Evolutionary conservation across 768 basidiomycete genomes (phyloP).

Genomic region (Kwoniella heveanensis): DNA sequence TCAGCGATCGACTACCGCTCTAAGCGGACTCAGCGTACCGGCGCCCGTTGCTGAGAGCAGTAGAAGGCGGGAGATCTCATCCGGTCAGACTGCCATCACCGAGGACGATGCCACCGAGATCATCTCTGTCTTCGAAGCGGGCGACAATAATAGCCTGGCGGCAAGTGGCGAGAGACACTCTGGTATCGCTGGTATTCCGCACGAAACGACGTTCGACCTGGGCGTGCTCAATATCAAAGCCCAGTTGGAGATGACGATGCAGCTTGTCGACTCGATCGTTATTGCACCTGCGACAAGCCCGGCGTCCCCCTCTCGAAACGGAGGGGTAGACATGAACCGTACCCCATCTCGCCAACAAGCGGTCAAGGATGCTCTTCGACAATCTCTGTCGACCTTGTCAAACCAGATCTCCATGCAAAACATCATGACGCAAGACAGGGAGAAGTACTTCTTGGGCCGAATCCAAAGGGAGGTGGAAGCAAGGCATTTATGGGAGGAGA

Average conservation of each 20-base stretch:
- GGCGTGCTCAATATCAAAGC: constrained; percentile 58
- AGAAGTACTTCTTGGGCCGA: constrained; percentile 63
- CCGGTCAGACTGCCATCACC: constrained; percentile 16
- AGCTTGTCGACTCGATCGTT: constrained; percentile 64
- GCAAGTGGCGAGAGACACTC: constrained; percentile 20
- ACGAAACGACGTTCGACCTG: constrained; percentile 48
- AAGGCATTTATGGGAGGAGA: constrained; percentile 87
- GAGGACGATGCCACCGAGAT: constrained; percentile 33
- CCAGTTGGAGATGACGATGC: constrained; percentile 75
- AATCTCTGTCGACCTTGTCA: constrained; percentile 64
- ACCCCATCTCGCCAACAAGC: constrained; percentile 59
- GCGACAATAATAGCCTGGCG: constrained; percentile 36
- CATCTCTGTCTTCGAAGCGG: constrained; percentile 38
- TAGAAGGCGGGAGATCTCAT: constrained; percentile 18
- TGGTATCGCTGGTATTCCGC: constrained; percentile 32
- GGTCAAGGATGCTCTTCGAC: constrained; percentile 61
- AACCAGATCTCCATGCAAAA: constrained; percentile 69
- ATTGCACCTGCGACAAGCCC: constrained; percentile 13
- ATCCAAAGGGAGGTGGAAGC: constrained; percentile 68
- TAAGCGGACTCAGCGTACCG: constrained; percentile 33
- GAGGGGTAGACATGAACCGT: constrained; percentile 24
- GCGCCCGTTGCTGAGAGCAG: neutral
- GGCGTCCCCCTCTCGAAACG: constrained; percentile 4
- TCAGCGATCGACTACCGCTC: constrained; percentile 31
- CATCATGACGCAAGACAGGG: constrained; percentile 72